Evolutionary conservation across 1,284 basidiomycete genomes (phyloP), one percentile per base, ranked within the genome.

Genomic region (Mycena citricolor): DNA sequence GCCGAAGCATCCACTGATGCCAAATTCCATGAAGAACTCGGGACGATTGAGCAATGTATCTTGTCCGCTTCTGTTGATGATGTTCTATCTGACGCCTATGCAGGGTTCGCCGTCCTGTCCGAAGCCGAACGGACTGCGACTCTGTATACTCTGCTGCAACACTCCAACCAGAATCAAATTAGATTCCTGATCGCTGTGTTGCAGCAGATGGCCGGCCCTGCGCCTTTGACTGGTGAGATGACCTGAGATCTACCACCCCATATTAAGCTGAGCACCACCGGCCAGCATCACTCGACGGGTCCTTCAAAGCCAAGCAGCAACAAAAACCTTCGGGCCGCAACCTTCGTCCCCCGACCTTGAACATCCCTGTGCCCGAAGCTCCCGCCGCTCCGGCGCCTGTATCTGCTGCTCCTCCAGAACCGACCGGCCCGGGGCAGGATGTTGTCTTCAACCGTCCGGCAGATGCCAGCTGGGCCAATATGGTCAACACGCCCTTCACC

Each of bases 121-220:
- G 94, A 97, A 65, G 85, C 93, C 26, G 95, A 98, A 73, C 86
- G 93, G 60, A 98, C 94, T 42, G 94, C 95, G 42, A 91, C 94
- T 48, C 79, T 98, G 46, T 97, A 98, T 73, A 91, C 90, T 62
- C 82, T 98, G 57, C 78, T 98, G 38, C 92, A 97, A 69, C 89
- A 93, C 64, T 91, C 91, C 49, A 95, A 91, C 14, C 93, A 94
- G 60, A 88, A 93, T 46, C 95, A 98, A 67, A 91, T 97, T 59
- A 79, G 90, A 51, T 98, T 99, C 77, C 94, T 97, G 69, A 88
- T 92, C 62, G 94, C 92, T 31, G 90, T 97, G 44, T 77, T 98
- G 37, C 91, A 95, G 64, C 92, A 97, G 66, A 95, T 98, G 91
- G 83, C 90, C 10, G 78, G 90, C 56, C 82, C 89, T 34, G 42